phyloP scores from a whole-genome alignment of 2,329 filamentous ascomycete genomes.

The Aspergillus jensenii region DNA sequence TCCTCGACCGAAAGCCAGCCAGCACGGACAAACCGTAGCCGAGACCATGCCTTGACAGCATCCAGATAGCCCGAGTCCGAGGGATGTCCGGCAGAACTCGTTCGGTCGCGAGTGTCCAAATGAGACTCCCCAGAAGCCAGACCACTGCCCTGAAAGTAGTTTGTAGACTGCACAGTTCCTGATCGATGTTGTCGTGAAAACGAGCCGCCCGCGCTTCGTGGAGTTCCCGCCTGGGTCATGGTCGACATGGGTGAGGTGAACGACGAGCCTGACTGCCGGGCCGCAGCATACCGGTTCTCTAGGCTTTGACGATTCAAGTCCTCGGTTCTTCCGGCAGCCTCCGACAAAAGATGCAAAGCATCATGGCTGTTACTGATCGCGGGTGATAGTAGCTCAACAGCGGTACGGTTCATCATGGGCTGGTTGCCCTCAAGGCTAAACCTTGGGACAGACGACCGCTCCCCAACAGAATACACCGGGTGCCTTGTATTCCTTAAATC shows the following conservation, averaged over 20 bases:
- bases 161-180: constrained; percentile 50
- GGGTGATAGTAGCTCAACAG: constrained; percentile 57
- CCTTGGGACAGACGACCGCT: constrained; percentile 23
- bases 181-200: constrained; percentile 38
- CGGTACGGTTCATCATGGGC: constrained; percentile 60
- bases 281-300: constrained; percentile 45
- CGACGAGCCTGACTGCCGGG: constrained; percentile 39
- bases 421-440: constrained; percentile 52
- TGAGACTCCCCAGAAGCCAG: constrained; percentile 27
- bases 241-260: constrained; percentile 41
- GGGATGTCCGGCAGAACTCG: constrained; percentile 26
- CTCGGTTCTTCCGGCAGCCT: constrained; percentile 64
- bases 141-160: constrained; percentile 47
- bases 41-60: constrained; percentile 82
- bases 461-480: constrained; percentile 25
- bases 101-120: constrained; percentile 26
- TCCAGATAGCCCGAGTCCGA: constrained; percentile 51
- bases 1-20: constrained; percentile 96
- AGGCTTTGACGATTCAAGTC: constrained; percentile 51
- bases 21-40: constrained; percentile 91
- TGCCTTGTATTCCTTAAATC: constrained; percentile 27
- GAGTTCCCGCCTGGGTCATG: constrained; percentile 34
- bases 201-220: constrained; percentile 34
- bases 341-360: constrained; percentile 85
- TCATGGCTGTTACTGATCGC: constrained; percentile 91